phyloP scores from a whole-genome alignment of 495 filamentous ascomycete genomes.

The Jackrogersella minutella region DNA sequence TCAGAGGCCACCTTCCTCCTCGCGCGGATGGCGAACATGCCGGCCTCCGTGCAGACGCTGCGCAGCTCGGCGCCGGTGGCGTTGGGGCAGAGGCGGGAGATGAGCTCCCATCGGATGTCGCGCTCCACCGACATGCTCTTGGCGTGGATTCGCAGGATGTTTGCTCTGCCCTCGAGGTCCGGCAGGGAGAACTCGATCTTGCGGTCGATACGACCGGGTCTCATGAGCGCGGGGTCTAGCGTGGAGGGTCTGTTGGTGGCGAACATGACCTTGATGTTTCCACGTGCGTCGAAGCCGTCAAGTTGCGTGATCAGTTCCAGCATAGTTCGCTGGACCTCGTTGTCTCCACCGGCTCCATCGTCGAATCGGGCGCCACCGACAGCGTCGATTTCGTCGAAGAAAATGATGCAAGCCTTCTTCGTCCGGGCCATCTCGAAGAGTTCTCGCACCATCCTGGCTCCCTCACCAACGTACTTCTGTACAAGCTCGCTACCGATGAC shows the following conservation, averaged over 20 bases:
- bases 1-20: conserved; percentile 97
- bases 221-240: conserved; percentile 94
- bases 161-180: conserved; percentile 94
- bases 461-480: conserved; percentile 98
- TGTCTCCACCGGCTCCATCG: conserved; percentile 96
- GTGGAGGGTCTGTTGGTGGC: conserved; percentile 97
- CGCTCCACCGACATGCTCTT: conserved; percentile 99
- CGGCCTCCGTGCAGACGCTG: conserved; percentile 98
- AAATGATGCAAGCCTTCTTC: conserved; percentile 99
- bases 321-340: conserved; percentile 99
- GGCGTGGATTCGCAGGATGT: conserved; percentile 97
- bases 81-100: conserved; percentile 95
- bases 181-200: conserved; percentile 99
- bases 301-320: conserved; percentile 97
- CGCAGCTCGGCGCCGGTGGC: conserved; percentile 92
- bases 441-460: conserved; percentile 97
- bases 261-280: conserved; percentile 99
- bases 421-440: conserved; percentile 99
- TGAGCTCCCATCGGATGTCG: conserved; percentile 98
- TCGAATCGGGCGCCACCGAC: conserved; percentile 98
- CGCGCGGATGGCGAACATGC: conserved; percentile 98
- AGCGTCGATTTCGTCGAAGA: conserved; percentile 99
- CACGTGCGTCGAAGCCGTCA: conserved; percentile 95
- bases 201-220: conserved; percentile 95
- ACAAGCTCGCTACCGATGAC: conserved; percentile 97